phyloP scores from a whole-genome alignment of 768 basidiomycete genomes.

The Leccinum broughii region DNA sequence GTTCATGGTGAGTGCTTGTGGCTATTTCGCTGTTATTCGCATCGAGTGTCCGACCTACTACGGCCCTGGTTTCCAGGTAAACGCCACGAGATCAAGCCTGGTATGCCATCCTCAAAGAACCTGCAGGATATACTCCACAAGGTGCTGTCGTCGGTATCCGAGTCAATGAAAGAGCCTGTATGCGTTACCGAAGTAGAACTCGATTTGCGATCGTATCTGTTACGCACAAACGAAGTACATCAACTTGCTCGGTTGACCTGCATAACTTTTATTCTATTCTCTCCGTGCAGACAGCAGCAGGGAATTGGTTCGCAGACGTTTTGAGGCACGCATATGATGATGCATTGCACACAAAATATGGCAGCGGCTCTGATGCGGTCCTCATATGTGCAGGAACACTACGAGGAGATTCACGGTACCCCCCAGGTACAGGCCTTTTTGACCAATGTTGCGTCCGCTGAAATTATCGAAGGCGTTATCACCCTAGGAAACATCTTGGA shows the following conservation, averaged over 20 bases:
- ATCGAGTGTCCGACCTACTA: background rate
- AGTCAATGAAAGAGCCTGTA: constrained; percentile 70
- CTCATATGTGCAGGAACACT: constrained; percentile 83
- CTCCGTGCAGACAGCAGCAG: constrained; percentile 54
- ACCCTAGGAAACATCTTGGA: constrained; percentile 87
- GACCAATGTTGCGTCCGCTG: background rate
- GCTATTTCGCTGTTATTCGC: background rate
- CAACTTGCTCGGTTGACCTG: background rate
- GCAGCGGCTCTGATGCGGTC: constrained; percentile 74
- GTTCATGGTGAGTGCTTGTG: constrained; percentile 51
- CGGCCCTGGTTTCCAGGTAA: constrained; percentile 48
- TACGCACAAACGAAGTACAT: constrained; percentile 70
- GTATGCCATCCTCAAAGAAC: constrained; percentile 51
- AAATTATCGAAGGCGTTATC: constrained; percentile 52
- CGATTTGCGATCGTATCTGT: constrained; percentile 72
- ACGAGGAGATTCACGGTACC: constrained; percentile 83
- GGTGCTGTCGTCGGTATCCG: constrained; percentile 67
- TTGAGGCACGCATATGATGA: constrained; percentile 82
- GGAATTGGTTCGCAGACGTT: constrained; percentile 87
- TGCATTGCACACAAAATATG: constrained; percentile 53
- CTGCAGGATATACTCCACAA: constrained; percentile 60
- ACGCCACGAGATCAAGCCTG: constrained; percentile 61
- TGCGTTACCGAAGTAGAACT: constrained; percentile 68
- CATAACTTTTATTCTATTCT: background rate
- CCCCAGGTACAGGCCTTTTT: constrained; percentile 55